These are phyloP conservation scores for Angomonas deanei DNA, from an alignment of 208 protist species.

Conservation along the genomic window DNA sequence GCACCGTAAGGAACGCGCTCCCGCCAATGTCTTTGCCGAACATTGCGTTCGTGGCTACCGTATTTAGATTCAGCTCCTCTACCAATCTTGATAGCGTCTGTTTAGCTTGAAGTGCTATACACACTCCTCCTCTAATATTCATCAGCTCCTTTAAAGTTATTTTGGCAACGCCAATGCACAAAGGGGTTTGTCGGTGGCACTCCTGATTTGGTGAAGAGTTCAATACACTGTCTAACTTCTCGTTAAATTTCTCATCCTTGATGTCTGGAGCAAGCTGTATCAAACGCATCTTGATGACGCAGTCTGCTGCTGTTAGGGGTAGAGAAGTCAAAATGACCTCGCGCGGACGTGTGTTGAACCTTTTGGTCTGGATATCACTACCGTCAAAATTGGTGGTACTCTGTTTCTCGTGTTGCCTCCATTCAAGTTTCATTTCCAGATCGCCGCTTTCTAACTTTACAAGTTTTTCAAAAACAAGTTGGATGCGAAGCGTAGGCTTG, in stretches of 20 bases:
- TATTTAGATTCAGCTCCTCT: slow-evolving; percentile 63
- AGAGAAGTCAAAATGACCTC: slow-evolving; percentile 68
- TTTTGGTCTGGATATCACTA: slow-evolving; percentile 59
- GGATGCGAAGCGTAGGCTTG: slow-evolving; percentile 39
- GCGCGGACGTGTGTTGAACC: slow-evolving; percentile 25
- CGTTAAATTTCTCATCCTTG: slow-evolving; percentile 11
- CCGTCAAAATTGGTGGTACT: slow-evolving; percentile 50
- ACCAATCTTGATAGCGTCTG: slow-evolving; percentile 41
- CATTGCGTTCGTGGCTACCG: slow-evolving; percentile 58
- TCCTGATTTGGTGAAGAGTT: neutral
- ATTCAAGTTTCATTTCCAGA: slow-evolving; percentile 18
- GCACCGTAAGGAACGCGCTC: slow-evolving; percentile 64
- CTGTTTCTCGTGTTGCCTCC: slow-evolving; percentile 49
- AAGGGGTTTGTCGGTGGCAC: slow-evolving; percentile 18
- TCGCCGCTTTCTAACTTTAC: slow-evolving; percentile 59
- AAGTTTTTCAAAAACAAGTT: slow-evolving; percentile 69
- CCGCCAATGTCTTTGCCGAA: slow-evolving; percentile 69
- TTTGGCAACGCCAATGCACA: slow-evolving; percentile 83
- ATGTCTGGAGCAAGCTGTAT: slow-evolving; percentile 62
- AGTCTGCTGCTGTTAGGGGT: slow-evolving; percentile 42
- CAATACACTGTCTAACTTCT: neutral
- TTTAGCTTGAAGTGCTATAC: slow-evolving; percentile 72
- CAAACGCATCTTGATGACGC: slow-evolving; percentile 73
- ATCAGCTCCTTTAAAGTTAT: slow-evolving; percentile 67
- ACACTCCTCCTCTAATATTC: slow-evolving; percentile 43